phyloP scores from a whole-genome alignment of 2,329 filamentous ascomycete genomes.

The Cladobotryum mycophilum region DNA sequence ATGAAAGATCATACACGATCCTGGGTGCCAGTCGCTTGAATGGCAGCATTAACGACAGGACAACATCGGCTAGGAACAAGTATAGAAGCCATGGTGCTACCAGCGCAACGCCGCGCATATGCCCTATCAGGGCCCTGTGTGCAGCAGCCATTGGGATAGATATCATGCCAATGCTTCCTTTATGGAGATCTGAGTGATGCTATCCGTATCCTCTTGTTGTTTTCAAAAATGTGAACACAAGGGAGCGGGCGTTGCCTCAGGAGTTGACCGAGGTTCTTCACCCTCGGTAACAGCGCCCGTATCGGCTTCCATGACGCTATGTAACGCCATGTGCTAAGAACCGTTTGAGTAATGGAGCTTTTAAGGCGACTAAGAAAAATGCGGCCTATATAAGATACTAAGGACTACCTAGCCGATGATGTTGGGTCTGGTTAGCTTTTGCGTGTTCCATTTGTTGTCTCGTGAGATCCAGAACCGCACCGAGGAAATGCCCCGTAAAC shows the following conservation, averaged over 20 bases:
- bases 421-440: no score
- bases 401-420: no score
- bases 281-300: no score
- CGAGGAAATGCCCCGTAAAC: no score
- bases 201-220: not conserved
- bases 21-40: slow-evolving; percentile 42
- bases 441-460: no score
- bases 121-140: slow-evolving; percentile 21
- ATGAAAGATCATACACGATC: slow-evolving; percentile 48
- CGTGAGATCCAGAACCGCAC: no score
- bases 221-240: no score
- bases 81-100: slow-evolving; percentile 47
- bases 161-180: not conserved
- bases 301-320: slow-evolving; percentile 2
- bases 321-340: not conserved
- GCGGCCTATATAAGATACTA: no score
- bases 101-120: slow-evolving; percentile 38
- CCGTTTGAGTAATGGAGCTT: not conserved
- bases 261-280: not conserved
- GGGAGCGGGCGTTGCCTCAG: not conserved
- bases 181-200: not conserved
- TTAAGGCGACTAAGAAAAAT: no score
- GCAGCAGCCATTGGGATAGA: slow-evolving; percentile 10
- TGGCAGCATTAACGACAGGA: slow-evolving; percentile 43
- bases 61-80: slow-evolving; percentile 45